Conservation (phyloP, 2,329 filamentous ascomycete species). For the Phialophora verrucosa region DNA sequence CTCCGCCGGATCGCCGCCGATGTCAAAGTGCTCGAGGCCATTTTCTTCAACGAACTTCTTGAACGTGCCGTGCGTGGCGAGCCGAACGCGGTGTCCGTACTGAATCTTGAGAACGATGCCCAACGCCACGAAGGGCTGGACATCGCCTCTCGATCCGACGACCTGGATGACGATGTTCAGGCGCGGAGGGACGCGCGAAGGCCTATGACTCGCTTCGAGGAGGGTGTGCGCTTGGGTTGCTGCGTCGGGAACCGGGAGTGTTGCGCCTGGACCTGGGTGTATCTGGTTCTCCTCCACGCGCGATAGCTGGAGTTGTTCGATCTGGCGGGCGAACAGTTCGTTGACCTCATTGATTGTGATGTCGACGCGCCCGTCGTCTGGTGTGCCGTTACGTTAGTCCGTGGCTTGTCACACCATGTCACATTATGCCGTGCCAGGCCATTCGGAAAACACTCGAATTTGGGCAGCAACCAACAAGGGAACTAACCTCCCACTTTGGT, state of each 20-base stretch:
- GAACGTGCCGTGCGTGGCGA: constrained; percentile 75
- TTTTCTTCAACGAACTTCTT: constrained; percentile 71
- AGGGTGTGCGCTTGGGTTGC: constrained; percentile 48
- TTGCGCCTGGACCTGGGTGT: constrained; percentile 58
- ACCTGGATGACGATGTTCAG: constrained; percentile 77
- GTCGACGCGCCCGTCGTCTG: constrained; percentile 76
- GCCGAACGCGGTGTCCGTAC: constrained; percentile 72
- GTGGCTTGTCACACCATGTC: not conserved
- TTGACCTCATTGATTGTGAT: constrained; percentile 77
- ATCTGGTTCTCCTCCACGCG: constrained; percentile 49
- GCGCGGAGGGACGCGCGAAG: constrained; percentile 64
- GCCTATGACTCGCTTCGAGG: constrained; percentile 66
- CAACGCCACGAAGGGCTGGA: constrained; percentile 75
- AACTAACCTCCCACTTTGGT: constrained; percentile 23
- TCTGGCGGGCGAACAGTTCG: constrained; percentile 68
- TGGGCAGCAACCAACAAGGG: not conserved
- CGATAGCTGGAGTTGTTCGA: constrained; percentile 45
- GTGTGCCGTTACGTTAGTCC: not conserved
- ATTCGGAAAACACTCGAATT: not conserved
- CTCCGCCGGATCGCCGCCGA: constrained; percentile 76
- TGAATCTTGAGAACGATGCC: constrained; percentile 68
- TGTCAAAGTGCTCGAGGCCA: constrained; percentile 75
- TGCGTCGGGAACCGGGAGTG: not conserved
- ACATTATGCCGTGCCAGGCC: no score
- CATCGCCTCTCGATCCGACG: constrained; percentile 74